Evolutionary conservation across 2,329 filamentous ascomycete genomes (phyloP).

Genomic region (Thelonectria blattea): DNA sequence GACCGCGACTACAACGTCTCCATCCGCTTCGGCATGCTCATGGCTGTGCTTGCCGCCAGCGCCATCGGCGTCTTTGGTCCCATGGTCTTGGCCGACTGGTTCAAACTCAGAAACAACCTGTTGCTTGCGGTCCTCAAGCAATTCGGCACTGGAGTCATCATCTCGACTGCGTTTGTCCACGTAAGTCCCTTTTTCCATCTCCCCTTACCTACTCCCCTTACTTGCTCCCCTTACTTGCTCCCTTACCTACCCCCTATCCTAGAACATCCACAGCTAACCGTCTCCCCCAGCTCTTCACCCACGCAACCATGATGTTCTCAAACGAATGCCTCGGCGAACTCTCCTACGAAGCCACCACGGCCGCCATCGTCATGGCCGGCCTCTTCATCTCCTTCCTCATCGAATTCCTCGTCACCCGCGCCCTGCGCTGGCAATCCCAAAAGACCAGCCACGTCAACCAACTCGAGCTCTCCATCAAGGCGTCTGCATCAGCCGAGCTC

Average conservation of each 20-base stretch:
- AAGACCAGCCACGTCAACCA: conserved; percentile 34
- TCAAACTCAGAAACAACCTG: conserved; percentile 54
- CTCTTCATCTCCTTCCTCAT: conserved; percentile 74
- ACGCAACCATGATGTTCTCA: conserved; percentile 73
- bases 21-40: conserved; percentile 74
- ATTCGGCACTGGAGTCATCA: conserved; percentile 75
- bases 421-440: conserved; percentile 49
- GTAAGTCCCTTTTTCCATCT: conserved; percentile 48
- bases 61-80: conserved; percentile 72
- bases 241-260: too few relatives aligned
- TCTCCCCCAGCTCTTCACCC: conserved; percentile 66
- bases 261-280: background rate
- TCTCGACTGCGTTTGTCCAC: conserved; percentile 74
- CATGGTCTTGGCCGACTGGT: conserved; percentile 64
- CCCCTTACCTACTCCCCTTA: too few relatives aligned
- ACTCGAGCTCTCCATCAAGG: conserved; percentile 28
- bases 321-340: conserved; percentile 72
- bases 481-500: conserved; percentile 37
- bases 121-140: conserved; percentile 72
- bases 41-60: conserved; percentile 73
- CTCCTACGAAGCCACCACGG: conserved; percentile 70
- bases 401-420: conserved; percentile 68
- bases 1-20: conserved; percentile 68
- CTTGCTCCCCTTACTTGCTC: too few relatives aligned
- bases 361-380: conserved; percentile 76